These are phyloP conservation scores for Styphnolobium japonicum DNA, from an alignment of 306 rosid species.

Conservation along the genomic window DNA sequence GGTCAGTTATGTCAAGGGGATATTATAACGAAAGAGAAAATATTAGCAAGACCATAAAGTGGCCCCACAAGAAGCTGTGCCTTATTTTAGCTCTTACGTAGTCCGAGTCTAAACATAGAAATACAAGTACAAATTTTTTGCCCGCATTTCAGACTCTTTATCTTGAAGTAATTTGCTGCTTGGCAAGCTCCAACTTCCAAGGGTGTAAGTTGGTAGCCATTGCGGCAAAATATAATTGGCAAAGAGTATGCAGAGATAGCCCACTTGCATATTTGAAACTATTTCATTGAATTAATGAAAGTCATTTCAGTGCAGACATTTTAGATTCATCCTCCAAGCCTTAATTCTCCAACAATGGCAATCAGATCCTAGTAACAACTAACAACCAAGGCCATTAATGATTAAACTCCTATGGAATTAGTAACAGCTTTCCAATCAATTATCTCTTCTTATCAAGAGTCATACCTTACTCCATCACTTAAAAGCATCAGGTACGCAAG, in stretches of 20 bases:
- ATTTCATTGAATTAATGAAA: background rate
- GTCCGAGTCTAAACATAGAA: background rate
- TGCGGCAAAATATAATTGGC: background rate
- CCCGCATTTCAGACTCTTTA: background rate
- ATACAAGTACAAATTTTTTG: background rate
- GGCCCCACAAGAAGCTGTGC: background rate
- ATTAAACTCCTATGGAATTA: background rate
- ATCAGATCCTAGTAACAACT: background rate
- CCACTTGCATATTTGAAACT: background rate
- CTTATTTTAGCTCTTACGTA: background rate
- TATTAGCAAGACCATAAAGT: background rate
- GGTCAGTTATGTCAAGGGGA: background rate
- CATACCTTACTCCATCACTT: background rate
- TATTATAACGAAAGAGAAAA: background rate
- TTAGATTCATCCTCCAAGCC: background rate
- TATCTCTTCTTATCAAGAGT: background rate
- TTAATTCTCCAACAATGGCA: background rate
- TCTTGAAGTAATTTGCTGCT: background rate
- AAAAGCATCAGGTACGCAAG: background rate
- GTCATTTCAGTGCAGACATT: background rate
- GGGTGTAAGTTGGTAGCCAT: background rate
- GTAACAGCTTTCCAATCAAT: background rate
- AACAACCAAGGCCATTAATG: background rate
- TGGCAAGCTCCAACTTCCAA: background rate
- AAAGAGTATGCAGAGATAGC: too few relatives aligned